A percentile compares a stretch with the other conserved stretches of the same genome.
These are phyloP conservation scores for Boletus reticulatus DNA, from an alignment of 768 basidiomycete species.

Conservation along the genomic window DNA sequence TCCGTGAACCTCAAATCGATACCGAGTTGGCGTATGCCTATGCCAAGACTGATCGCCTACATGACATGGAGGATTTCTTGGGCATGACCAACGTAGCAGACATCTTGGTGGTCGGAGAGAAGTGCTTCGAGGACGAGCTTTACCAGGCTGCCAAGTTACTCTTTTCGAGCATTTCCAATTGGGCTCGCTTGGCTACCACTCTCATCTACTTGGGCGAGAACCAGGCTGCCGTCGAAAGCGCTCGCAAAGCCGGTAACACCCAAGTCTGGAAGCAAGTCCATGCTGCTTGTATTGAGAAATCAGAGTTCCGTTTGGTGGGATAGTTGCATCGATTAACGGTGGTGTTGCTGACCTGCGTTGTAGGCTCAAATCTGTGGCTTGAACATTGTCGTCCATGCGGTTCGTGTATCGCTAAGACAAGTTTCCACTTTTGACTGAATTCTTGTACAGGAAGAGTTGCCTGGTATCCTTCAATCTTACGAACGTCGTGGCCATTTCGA, in stretches of 20 bases:
- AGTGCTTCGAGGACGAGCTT: conserved; percentile 97
- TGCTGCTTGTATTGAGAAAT: conserved; percentile 96
- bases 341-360: conserved; percentile 7
- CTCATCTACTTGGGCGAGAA: conserved; percentile 98
- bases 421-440: conserved; percentile 6
- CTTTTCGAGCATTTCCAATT: conserved; percentile 97
- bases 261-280: conserved; percentile 99
- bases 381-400: conserved; percentile 92
- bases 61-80: conserved; percentile 99
- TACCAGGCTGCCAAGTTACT: conserved; percentile 96
- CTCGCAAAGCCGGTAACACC: conserved; percentile 98
- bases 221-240: conserved; percentile 97
- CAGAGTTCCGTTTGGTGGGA: conserved; percentile 85
- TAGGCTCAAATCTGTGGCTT: conserved; percentile 98
- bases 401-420: conserved; percentile 20
- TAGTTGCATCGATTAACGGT: background rate
- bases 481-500: conserved; percentile 93
- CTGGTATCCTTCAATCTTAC: conserved; percentile 74
- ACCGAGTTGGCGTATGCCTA: conserved; percentile 98
- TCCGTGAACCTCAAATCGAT: conserved; percentile 97
- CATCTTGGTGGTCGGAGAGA: conserved; percentile 94
- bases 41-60: conserved; percentile 94
- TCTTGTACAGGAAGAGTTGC: conserved; percentile 65
- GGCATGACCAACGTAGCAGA: conserved; percentile 99
- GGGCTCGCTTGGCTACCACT: conserved; percentile 97